phyloP scores from a whole-genome alignment of 345 rosid species.

The Luvunga scandens region DNA sequence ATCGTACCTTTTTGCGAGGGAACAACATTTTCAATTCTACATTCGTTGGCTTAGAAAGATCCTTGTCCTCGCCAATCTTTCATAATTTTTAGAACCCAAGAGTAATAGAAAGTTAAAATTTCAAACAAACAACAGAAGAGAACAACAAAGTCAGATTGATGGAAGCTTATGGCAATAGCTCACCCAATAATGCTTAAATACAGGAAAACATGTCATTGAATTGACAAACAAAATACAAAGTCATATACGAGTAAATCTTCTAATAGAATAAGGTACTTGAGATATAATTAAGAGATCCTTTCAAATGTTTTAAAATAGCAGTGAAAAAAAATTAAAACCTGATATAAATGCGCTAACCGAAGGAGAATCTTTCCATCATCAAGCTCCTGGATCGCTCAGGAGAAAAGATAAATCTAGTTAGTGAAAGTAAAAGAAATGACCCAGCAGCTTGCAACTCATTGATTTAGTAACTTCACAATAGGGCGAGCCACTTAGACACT shows the following conservation, averaged over 20 bases:
- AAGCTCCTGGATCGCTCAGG: conserved; percentile 55
- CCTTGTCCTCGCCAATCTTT: conserved; percentile 54
- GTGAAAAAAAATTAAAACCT: conserved; percentile 47
- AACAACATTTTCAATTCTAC: conserved; percentile 49
- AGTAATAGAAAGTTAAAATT: background rate
- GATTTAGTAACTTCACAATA: background rate
- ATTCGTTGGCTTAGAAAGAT: conserved; percentile 42
- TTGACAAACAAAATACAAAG: background rate
- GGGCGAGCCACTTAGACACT: background rate
- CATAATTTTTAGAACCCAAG: background rate
- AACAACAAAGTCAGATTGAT: background rate
- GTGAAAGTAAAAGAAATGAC: conserved; percentile 5
- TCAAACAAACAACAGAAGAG: background rate
- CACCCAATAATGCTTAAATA: background rate
- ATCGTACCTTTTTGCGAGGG: conserved; percentile 44
- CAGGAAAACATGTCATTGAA: background rate
- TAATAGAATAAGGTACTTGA: background rate
- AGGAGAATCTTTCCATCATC: conserved; percentile 72
- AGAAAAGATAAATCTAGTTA: conserved; percentile 1
- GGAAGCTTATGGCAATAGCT: background rate
- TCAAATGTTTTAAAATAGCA: background rate
- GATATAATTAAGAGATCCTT: background rate
- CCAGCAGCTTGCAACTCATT: background rate
- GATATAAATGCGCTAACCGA: conserved; percentile 83
- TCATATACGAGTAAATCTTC: background rate